Evolutionary conservation across 148 eudicot species (phyloP).

Genomic region (Salicornia ramosissima): DNA sequence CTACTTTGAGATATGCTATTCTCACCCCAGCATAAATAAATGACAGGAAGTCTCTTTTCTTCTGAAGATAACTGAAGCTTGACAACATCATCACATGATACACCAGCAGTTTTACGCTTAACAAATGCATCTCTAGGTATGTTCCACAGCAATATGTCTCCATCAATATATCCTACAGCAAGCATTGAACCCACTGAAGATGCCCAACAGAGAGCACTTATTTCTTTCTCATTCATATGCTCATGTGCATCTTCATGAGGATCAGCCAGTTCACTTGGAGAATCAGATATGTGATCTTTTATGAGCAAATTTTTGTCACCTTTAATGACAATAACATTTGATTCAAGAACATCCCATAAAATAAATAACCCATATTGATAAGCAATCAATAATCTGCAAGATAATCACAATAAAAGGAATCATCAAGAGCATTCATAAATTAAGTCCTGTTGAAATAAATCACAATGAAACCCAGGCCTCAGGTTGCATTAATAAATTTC

Average conservation of each 20-base stretch:
- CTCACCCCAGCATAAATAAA: slow-evolving; percentile 55
- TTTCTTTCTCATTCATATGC: slow-evolving; percentile 59
- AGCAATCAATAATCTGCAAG: slow-evolving; percentile 59
- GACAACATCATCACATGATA: slow-evolving; percentile 44
- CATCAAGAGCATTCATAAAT: neutral
- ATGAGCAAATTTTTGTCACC: slow-evolving; percentile 59
- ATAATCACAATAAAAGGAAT: slow-evolving; percentile 8
- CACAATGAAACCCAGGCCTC: neutral
- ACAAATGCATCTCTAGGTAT: slow-evolving; percentile 34
- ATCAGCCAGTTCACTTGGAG: slow-evolving; percentile 26
- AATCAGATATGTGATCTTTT: slow-evolving; percentile 37
- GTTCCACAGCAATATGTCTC: slow-evolving; percentile 71
- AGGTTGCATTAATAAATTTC: too few relatives aligned
- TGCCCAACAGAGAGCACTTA: slow-evolving; percentile 77
- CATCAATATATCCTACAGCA: slow-evolving; percentile 75
- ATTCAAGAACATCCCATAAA: slow-evolving; percentile 63
- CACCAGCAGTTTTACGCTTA: slow-evolving; percentile 32
- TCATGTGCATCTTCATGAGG: slow-evolving; percentile 31
- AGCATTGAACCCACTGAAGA: slow-evolving; percentile 58
- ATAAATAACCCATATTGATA: slow-evolving; percentile 51
- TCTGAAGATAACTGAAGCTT: slow-evolving; percentile 63
- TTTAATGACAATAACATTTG: slow-evolving; percentile 42
- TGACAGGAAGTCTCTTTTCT: slow-evolving; percentile 64
- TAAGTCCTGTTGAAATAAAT: neutral
- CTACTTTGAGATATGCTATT: slow-evolving; percentile 39